These are phyloP conservation scores for Sugiyamaella smithiae DNA, from an alignment of 805 yeast species.

Conservation along the genomic window DNA sequence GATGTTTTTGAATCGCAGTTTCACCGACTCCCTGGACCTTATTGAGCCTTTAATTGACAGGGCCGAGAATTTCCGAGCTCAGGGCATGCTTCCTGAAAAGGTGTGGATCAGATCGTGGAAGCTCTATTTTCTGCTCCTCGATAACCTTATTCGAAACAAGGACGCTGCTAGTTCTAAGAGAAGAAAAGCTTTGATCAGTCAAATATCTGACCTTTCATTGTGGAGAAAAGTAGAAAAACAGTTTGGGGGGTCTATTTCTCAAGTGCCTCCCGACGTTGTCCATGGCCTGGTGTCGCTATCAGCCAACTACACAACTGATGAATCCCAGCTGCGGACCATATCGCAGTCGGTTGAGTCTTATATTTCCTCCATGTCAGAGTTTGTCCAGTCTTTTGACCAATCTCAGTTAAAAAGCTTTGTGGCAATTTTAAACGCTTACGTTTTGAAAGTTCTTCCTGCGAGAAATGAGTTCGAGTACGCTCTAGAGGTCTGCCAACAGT, in stretches of 20 bases:
- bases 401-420: conserved; percentile 7
- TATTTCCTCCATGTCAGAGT: conserved; percentile 9
- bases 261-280: conserved; percentile 11
- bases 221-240: conserved; percentile 4
- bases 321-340: not conserved
- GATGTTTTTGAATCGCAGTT: conserved; percentile 19
- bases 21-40: conserved; percentile 13
- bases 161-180: not conserved
- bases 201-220: conserved; percentile 1
- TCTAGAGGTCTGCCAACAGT: conserved; percentile 15
- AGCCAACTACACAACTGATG: not conserved
- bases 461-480: conserved; percentile 22
- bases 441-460: conserved; percentile 19
- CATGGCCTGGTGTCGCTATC: conserved; percentile 10
- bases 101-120: conserved; percentile 24
- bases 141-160: conserved; percentile 6
- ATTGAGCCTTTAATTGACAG: conserved; percentile 15
- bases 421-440: conserved; percentile 13
- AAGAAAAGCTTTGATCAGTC: not conserved
- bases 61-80: not conserved
- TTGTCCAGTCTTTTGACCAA: not conserved
- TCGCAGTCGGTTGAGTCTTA: conserved; percentile 10
- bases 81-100: conserved; percentile 13
- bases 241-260: conserved; percentile 10
- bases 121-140: conserved; percentile 21